phyloP scores from a whole-genome alignment of 345 rosid genomes.

The Sonneratia alba region DNA sequence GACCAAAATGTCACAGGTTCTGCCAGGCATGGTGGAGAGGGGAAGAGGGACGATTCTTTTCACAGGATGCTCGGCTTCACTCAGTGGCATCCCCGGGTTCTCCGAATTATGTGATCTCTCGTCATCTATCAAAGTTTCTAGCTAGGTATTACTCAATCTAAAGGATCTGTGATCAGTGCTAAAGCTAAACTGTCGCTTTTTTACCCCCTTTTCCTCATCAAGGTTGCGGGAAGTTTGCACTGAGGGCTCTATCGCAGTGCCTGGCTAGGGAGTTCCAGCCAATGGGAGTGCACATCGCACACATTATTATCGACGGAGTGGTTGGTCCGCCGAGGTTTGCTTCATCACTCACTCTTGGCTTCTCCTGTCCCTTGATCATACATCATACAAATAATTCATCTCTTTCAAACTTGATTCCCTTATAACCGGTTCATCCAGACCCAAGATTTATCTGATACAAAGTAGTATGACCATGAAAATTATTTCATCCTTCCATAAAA shows the following conservation, averaged over 20 bases:
- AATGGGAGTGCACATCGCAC: constrained; percentile 80
- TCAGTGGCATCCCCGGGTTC: constrained; percentile 76
- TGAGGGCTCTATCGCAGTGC: constrained; percentile 80
- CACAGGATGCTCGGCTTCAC: constrained; percentile 88
- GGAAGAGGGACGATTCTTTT: constrained; percentile 86
- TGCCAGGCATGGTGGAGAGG: constrained; percentile 85
- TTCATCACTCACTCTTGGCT: not conserved
- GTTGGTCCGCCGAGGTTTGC: constrained; percentile 64
- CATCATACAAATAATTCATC: no score
- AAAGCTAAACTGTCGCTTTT: not conserved
- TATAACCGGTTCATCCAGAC: not conserved
- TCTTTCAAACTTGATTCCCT: not conserved
- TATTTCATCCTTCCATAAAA: not conserved
- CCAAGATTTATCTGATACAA: no score
- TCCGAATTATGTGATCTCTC: constrained; percentile 58
- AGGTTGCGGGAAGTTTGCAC: constrained; percentile 91
- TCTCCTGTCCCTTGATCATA: not conserved
- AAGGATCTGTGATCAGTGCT: not conserved
- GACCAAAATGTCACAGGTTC: constrained; percentile 28
- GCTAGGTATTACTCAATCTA: not conserved
- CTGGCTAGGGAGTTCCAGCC: constrained; percentile 73
- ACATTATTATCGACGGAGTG: constrained; percentile 72
- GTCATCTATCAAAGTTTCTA: not conserved
- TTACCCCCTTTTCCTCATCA: not conserved
- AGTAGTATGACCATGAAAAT: no score